Evolutionary conservation across 2,329 filamentous ascomycete genomes (phyloP).

Genomic region (Ceratocystis huliohia): DNA sequence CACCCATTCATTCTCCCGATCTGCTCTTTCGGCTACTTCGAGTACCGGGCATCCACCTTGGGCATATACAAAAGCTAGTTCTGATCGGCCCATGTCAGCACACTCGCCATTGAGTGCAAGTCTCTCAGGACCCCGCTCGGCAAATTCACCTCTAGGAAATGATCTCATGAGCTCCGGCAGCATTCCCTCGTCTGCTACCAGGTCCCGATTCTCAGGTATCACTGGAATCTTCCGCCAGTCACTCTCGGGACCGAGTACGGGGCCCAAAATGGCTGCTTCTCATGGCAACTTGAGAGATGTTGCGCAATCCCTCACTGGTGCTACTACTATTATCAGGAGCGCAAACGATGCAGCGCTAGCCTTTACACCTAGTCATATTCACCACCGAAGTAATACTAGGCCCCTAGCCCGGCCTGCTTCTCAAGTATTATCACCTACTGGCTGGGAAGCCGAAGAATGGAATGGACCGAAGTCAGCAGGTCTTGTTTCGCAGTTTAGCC

Average conservation of each 20-base stretch:
- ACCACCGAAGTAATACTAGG: not conserved
- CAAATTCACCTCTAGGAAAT: conserved; percentile 13
- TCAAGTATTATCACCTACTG: conserved; percentile 1
- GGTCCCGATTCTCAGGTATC: conserved; percentile 14
- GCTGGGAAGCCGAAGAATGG: conserved; percentile 16
- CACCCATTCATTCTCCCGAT: not conserved
- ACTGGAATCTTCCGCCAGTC: conserved; percentile 13
- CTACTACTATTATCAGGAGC: no score
- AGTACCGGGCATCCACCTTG: not conserved
- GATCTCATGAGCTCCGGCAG: conserved; percentile 18
- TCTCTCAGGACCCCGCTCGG: conserved; percentile 8
- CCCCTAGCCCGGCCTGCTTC: conserved; percentile 12
- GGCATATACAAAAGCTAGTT: not conserved
- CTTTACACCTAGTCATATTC: not conserved
- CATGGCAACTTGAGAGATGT: conserved; percentile 11
- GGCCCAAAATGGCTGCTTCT: not conserved
- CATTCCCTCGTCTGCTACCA: conserved; percentile 3
- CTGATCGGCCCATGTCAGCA: not conserved
- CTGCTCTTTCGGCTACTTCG: not conserved
- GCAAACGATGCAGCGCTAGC: not conserved
- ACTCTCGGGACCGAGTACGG: not conserved
- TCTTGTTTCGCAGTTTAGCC: not conserved
- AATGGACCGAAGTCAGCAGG: not conserved
- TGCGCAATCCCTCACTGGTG: not conserved
- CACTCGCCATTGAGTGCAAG: not conserved